A percentile compares a stretch with the other conserved stretches of the same genome.
phyloP scores from a whole-genome alignment of 345 rosid species.

The Eucalyptus curtisii region DNA sequence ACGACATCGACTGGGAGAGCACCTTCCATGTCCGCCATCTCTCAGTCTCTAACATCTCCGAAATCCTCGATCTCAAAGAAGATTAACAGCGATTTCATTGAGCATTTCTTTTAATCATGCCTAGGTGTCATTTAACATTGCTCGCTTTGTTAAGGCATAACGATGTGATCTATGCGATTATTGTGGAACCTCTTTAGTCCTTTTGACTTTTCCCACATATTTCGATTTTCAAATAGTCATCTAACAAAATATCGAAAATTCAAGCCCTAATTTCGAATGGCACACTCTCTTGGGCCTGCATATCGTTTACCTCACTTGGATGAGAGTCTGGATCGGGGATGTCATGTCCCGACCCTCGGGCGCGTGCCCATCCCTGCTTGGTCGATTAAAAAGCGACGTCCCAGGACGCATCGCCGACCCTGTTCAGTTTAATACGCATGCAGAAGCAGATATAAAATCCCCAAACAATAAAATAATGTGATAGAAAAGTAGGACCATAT shows the following conservation, averaged over 20 bases:
- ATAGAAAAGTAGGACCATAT: too few relatives aligned
- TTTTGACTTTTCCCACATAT: neutral
- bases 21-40: slow-evolving; percentile 62
- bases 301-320: neutral
- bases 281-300: neutral
- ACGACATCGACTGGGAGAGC: slow-evolving; percentile 72
- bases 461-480: too few relatives aligned
- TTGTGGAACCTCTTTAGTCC: neutral
- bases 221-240: neutral
- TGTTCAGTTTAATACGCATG: too few relatives aligned
- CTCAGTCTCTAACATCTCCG: slow-evolving; percentile 42
- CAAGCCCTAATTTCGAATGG: neutral
- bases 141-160: neutral
- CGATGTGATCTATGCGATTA: neutral
- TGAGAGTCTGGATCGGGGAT: neutral
- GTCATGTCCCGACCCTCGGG: too few relatives aligned
- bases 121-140: neutral
- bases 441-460: too few relatives aligned
- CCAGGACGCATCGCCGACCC: too few relatives aligned
- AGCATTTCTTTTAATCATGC: neutral
- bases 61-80: slow-evolving; percentile 41
- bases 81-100: slow-evolving; percentile 25
- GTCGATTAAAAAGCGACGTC: too few relatives aligned
- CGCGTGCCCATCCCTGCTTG: too few relatives aligned
- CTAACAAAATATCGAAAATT: neutral